Evolutionary conservation across 2,329 filamentous ascomycete genomes (phyloP).

Genomic region (Myriosclerotinia curreyana): DNA sequence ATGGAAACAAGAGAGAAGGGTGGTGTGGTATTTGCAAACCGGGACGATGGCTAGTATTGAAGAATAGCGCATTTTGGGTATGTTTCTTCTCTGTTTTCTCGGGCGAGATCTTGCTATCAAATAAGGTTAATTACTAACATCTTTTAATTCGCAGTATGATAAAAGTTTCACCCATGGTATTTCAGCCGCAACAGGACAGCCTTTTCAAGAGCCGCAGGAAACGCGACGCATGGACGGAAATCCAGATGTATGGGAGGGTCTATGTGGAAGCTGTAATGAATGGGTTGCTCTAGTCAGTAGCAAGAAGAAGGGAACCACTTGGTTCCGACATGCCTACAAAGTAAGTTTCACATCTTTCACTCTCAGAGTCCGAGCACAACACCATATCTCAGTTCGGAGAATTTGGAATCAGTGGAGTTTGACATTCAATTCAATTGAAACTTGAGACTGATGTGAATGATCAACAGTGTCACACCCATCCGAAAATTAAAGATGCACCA

Average conservation of each 20-base stretch:
- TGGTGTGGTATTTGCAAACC: constrained; percentile 90
- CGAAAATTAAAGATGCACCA: constrained; percentile 67
- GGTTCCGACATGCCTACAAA: constrained; percentile 89
- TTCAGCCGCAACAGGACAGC: constrained; percentile 73
- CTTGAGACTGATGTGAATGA: constrained; percentile 8
- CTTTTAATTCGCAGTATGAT: constrained; percentile 59
- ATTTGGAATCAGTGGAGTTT: background rate
- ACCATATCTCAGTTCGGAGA: background rate
- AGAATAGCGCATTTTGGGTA: constrained; percentile 79
- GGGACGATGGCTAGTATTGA: constrained; percentile 80
- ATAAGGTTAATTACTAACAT: background rate
- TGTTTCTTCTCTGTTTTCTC: background rate
- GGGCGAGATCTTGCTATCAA: background rate
- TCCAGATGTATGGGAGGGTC: constrained; percentile 76
- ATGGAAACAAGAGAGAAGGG: constrained; percentile 82
- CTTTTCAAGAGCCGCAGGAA: constrained; percentile 74
- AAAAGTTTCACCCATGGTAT: constrained; percentile 88
- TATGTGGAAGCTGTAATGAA: constrained; percentile 74
- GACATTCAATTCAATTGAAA: background rate
- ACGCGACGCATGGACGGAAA: constrained; percentile 76
- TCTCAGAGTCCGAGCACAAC: constrained; percentile 2
- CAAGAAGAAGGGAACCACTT: constrained; percentile 90
- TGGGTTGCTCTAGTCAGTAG: constrained; percentile 80
- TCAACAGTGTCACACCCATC: constrained; percentile 62
- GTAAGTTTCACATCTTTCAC: constrained; percentile 44